Evolutionary conservation across 176 grass and related monocot genomes (phyloP).

Genomic region (Rhipidocladum racemiflorum): DNA sequence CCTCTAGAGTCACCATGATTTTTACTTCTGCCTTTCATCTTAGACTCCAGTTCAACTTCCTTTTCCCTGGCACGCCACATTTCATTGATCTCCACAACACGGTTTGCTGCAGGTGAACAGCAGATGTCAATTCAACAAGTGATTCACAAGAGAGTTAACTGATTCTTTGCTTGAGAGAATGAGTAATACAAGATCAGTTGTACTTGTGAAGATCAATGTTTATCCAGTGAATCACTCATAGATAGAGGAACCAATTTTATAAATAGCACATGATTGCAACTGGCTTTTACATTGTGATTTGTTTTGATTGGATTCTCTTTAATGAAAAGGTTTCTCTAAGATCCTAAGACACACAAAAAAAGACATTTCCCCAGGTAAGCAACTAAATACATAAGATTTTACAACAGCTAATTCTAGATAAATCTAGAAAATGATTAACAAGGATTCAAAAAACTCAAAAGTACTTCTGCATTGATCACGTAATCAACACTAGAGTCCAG

Average conservation of each 20-base stretch:
- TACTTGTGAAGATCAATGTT: neutral
- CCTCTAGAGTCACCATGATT: constrained; percentile 23
- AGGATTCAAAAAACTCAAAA: neutral
- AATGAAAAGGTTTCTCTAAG: neutral
- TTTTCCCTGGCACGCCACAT: constrained; percentile 92
- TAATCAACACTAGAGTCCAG: neutral
- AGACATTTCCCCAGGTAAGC: neutral
- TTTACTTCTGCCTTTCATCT: constrained; percentile 36
- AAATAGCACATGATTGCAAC: neutral
- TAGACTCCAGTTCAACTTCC: constrained; percentile 71
- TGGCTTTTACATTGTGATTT: neutral
- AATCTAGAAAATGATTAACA: neutral
- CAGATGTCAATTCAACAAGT: constrained; percentile 3
- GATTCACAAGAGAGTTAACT: neutral
- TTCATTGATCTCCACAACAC: constrained; percentile 77
- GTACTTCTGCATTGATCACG: neutral
- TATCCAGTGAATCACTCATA: neutral
- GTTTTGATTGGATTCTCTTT: neutral
- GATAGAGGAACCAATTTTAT: neutral
- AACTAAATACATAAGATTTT: neutral
- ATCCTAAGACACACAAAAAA: neutral
- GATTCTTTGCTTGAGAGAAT: neutral
- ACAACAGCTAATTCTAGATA: neutral
- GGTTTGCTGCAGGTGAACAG: constrained; percentile 62
- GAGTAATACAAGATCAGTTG: neutral